Evolutionary conservation across 2,329 filamentous ascomycete genomes (phyloP), one percentile per base, ranked within the genome.

Genomic region (Penicillium sp.): DNA sequence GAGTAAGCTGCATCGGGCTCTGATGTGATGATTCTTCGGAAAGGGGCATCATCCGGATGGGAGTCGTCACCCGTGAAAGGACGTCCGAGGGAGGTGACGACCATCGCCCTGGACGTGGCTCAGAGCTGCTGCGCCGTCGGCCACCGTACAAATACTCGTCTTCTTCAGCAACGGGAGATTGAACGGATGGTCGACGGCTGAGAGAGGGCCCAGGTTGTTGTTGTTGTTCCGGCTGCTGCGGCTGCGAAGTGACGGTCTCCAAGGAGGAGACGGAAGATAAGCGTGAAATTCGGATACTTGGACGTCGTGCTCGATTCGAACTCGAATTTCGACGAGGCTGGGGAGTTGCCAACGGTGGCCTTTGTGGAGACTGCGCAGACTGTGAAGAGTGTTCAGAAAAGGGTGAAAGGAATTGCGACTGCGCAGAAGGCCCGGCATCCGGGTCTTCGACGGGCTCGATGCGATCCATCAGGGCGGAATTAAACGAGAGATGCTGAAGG

Each of bases 111-210:
- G 60, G 66, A 38, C 66, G 68, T 18, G 71, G 71, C 43, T 73
- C 71, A 15, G 71, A 73, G 47, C 54, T 72, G 53, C 71, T 73
- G 54, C 71, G 70, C 35, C 71, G 68, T 33, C 71, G 66, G 18
- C 58, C 62, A 28, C 27, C 27, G 43, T 63, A 55, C 52, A 56
- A 58, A 25, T 57, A 53, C 47, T 68, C 63, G 43, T 65, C 62
- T 35, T 61, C 64, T 41, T 63, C 59, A 9, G 50, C 44, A 6
- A 57, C 52, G 20, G 53, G 52, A 12, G 53, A 57, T n/a, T 35
- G 46, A 27, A 55, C 38, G 38, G 52, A 44, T n/a, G 49, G 33
- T 43, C 46, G 38, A 46, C 57, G 53, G 47, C 50, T 15, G 40
- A 66, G 18, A 42, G 54, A 28, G 45, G 57, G 47, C 43, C 58